phyloP scores from a whole-genome alignment of 2,329 filamentous ascomycete species.

The Nothomitra cinnamomea region DNA sequence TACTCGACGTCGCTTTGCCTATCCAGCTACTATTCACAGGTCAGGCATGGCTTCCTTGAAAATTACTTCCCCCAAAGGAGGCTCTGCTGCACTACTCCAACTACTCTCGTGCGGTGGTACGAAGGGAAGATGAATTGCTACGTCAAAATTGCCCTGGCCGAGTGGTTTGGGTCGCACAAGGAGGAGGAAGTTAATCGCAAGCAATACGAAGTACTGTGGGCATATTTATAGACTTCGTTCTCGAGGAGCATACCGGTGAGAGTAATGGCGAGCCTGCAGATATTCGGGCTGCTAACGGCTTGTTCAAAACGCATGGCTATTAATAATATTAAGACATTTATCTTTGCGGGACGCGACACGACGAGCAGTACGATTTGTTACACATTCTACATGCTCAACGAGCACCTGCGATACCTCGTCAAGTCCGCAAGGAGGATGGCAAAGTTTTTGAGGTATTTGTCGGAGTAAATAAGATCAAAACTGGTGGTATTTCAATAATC shows the following conservation, averaged over 20 bases:
- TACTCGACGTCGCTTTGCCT: no score
- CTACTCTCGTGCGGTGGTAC: constrained; percentile 21
- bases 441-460: constrained; percentile 17
- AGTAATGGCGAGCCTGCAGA: constrained; percentile 6
- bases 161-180: constrained; percentile 1
- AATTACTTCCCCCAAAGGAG: no score
- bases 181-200: background rate
- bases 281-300: constrained; percentile 5
- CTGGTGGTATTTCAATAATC: no score
- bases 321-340: constrained; percentile 17
- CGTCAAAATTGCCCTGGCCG: constrained; percentile 5
- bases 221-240: constrained; percentile 9
- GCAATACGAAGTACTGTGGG: constrained; percentile 2
- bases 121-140: constrained; percentile 13
- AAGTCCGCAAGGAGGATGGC: constrained; percentile 17
- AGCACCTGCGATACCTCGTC: constrained; percentile 14
- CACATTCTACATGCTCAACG: constrained; percentile 15
- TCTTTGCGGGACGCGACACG: constrained; percentile 22
- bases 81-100: no score
- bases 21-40: no score
- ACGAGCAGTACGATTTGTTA: constrained; percentile 20
- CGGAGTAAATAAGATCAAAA: no score
- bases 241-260: constrained; percentile 8
- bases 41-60: no score
- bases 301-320: constrained; percentile 12